Conservation (phyloP, 345 rosid genomes). For the Psidium friedrichsthalianum region DNA sequence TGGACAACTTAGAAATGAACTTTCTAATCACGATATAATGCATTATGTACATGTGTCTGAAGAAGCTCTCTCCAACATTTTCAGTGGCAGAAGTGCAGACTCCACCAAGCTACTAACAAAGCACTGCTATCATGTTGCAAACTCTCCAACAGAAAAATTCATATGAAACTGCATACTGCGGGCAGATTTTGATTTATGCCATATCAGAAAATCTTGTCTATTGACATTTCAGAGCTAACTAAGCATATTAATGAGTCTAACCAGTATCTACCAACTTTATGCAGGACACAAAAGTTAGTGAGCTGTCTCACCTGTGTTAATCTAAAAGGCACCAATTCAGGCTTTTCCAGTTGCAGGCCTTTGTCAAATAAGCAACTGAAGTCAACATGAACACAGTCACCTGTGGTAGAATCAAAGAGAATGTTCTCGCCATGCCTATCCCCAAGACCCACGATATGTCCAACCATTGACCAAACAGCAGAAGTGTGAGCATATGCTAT, state of each 20-base stretch:
- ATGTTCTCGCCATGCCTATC: slow-evolving; percentile 98
- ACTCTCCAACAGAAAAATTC: background rate
- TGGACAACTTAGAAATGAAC: background rate
- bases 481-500: slow-evolving; percentile 94
- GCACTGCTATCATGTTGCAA: background rate
- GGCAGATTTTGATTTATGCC: background rate
- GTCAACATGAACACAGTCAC: slow-evolving; percentile 97
- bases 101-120: background rate
- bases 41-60: background rate
- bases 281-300: background rate
- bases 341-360: slow-evolving; percentile 94
- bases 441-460: slow-evolving; percentile 95
- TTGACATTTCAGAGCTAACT: background rate
- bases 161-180: background rate
- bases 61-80: background rate
- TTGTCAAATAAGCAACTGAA: slow-evolving; percentile 97
- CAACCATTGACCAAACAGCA: slow-evolving; percentile 99
- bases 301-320: slow-evolving; percentile 63
- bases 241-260: background rate
- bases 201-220: background rate
- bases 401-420: slow-evolving; percentile 96
- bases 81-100: background rate
- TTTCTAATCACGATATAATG: background rate
- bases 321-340: slow-evolving; percentile 97
- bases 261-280: background rate